These are phyloP conservation scores for Amanita rubescens DNA, from an alignment of 768 basidiomycete genomes.

Conservation along the genomic window DNA sequence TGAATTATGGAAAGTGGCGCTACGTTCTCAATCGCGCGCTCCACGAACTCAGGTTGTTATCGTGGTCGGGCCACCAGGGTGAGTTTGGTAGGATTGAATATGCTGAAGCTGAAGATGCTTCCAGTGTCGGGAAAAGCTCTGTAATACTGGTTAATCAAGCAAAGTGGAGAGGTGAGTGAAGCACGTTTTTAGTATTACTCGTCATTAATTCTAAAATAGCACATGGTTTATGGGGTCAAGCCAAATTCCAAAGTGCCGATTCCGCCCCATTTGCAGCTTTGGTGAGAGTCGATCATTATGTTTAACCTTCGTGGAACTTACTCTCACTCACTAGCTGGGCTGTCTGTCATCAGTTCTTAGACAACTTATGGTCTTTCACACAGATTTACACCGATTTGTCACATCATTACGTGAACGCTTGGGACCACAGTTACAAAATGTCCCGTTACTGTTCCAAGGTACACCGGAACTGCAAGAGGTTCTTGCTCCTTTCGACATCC, in stretches of 20 bases:
- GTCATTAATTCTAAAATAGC: slow-evolving; percentile 22
- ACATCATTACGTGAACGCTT: slow-evolving; percentile 47
- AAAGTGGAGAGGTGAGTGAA: slow-evolving; percentile 51
- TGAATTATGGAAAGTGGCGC: slow-evolving; percentile 35
- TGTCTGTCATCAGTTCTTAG: slow-evolving; percentile 66
- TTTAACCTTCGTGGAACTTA: slow-evolving; percentile 2
- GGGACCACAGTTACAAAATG: slow-evolving; percentile 64
- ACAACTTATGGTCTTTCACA: slow-evolving; percentile 68
- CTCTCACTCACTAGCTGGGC: slow-evolving; percentile 34
- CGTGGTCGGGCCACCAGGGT: slow-evolving; percentile 61
- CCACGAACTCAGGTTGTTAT: slow-evolving; percentile 54
- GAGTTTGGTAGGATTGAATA: slow-evolving; percentile 11
- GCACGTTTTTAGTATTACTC: slow-evolving; percentile 9
- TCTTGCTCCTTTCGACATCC: slow-evolving; percentile 46
- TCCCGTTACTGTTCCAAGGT: slow-evolving; percentile 64
- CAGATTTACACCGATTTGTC: slow-evolving; percentile 63
- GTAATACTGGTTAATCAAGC: slow-evolving; percentile 64
- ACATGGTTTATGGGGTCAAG: slow-evolving; percentile 72
- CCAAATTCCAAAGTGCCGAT: slow-evolving; percentile 60
- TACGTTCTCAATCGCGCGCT: slow-evolving; percentile 33
- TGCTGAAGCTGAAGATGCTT: slow-evolving; percentile 1
- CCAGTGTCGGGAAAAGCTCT: slow-evolving; percentile 68
- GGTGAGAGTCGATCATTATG: slow-evolving; percentile 29
- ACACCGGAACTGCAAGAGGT: slow-evolving; percentile 64
- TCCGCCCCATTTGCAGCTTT: slow-evolving; percentile 65